Conservation (phyloP, 495 filamentous ascomycete genomes). For the Hypomontagnella monticulosa region DNA sequence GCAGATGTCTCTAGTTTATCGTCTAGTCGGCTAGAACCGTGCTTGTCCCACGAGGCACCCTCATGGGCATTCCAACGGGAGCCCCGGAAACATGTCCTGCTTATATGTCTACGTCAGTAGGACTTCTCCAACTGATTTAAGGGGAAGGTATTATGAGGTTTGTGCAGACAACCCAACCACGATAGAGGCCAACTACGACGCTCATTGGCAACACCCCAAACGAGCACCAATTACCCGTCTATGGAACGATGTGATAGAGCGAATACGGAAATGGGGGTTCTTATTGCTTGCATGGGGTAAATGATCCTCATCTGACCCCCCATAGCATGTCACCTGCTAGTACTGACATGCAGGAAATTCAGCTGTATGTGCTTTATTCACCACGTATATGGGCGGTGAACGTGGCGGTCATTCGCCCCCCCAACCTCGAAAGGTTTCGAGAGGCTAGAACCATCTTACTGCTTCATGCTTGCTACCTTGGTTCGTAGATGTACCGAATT, state of each 20-base stretch:
- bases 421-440: slow-evolving; percentile 18
- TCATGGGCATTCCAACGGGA: too few species aligned
- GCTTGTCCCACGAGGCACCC: too few species aligned
- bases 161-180: background rate
- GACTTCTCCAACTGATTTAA: too few species aligned
- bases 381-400: slow-evolving; percentile 27
- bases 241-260: slow-evolving; percentile 6
- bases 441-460: slow-evolving; percentile 3
- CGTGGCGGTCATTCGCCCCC: slow-evolving; percentile 18
- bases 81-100: background rate
- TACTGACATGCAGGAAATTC: slow-evolving; percentile 28
- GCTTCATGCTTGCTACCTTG: slow-evolving; percentile 18
- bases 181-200: slow-evolving; percentile 13
- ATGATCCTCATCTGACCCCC: slow-evolving; percentile 33
- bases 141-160: slow-evolving; percentile 5
- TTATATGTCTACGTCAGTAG: slow-evolving; percentile 7
- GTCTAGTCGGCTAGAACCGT: too few species aligned
- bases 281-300: slow-evolving; percentile 26
- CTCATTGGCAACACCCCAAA: slow-evolving; percentile 10
- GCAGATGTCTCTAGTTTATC: too few species aligned
- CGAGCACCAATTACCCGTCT: slow-evolving; percentile 11
- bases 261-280: slow-evolving; percentile 22
- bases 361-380: slow-evolving; percentile 26
- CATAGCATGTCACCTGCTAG: slow-evolving; percentile 36
- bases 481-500: slow-evolving; percentile 34